A percentile compares a stretch with the other conserved stretches of the same genome.
phyloP scores from a whole-genome alignment of 2,329 filamentous ascomycete species.

The Graphilbum sp. region DNA sequence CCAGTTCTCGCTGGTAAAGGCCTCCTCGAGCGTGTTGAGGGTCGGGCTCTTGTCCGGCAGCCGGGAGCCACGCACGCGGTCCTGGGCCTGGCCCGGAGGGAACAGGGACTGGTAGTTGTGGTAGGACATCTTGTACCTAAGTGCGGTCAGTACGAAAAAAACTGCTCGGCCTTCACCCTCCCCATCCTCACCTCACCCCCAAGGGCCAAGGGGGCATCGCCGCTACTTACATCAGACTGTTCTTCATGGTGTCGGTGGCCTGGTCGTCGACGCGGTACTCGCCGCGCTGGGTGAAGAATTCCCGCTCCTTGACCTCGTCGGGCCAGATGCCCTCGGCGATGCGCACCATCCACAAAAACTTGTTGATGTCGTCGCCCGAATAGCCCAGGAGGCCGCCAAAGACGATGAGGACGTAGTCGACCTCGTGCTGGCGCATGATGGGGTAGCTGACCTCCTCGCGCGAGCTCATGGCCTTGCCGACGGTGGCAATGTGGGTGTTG shows the following conservation, averaged over 20 bases:
- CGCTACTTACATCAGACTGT: conserved; percentile 81
- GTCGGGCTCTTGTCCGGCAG: conserved; percentile 74
- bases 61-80: conserved; percentile 69
- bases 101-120: conserved; percentile 92
- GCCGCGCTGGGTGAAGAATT: conserved; percentile 85
- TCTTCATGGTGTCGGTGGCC: conserved; percentile 93
- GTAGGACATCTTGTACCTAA: conserved; percentile 99
- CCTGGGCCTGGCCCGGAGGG: conserved; percentile 74
- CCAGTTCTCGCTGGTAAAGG: conserved; percentile 99
- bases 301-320: conserved; percentile 93
- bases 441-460: conserved; percentile 95
- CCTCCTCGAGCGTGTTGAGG: conserved; percentile 83
- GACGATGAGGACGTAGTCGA: conserved; percentile 95
- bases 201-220: too few species aligned
- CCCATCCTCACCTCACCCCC: too few species aligned
- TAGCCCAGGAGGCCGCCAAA: conserved; percentile 94
- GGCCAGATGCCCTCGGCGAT: conserved; percentile 99
- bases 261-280: conserved; percentile 92
- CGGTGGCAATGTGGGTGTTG: conserved; percentile 98
- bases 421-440: conserved; percentile 96
- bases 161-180: too few species aligned
- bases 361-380: conserved; percentile 98
- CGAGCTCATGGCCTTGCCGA: conserved; percentile 97
- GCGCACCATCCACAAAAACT: conserved; percentile 99
- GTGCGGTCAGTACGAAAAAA: too few species aligned